phyloP scores from a whole-genome alignment of 345 rosid genomes.

The Syzygium jambos region DNA sequence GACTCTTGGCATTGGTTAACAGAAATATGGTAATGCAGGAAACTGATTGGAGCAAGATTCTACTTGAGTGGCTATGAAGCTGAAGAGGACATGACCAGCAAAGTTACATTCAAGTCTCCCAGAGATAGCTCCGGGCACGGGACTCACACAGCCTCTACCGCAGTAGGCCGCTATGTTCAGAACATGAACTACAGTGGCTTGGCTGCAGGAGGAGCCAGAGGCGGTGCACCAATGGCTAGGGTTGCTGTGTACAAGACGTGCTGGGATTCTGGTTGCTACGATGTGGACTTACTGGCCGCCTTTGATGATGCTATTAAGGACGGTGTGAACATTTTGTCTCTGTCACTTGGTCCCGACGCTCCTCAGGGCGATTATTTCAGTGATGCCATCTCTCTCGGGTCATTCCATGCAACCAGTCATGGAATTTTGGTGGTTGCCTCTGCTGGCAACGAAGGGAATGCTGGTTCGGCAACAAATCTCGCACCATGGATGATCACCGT shows the following conservation, averaged over 20 bases:
- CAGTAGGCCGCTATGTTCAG: conserved; percentile 41
- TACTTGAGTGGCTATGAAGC: conserved; percentile 42
- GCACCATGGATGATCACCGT: conserved; percentile 59
- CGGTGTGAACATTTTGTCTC: conserved; percentile 42
- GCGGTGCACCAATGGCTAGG: conserved; percentile 55
- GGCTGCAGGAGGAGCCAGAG: conserved; percentile 46
- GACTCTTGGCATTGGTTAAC: not conserved
- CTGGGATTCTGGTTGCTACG: conserved; percentile 45
- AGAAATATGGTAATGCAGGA: conserved; percentile 14
- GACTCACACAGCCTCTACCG: conserved; percentile 49
- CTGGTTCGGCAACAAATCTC: conserved; percentile 41
- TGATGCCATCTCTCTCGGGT: conserved; percentile 53
- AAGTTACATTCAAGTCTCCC: conserved; percentile 30
- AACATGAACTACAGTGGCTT: conserved; percentile 35
- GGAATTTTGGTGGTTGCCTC: conserved; percentile 50
- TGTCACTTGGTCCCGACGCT: conserved; percentile 43
- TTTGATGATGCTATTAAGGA: conserved; percentile 52
- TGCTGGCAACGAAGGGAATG: conserved; percentile 38
- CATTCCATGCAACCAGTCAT: conserved; percentile 39
- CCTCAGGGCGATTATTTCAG: conserved; percentile 48
- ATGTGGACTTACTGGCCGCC: conserved; percentile 43
- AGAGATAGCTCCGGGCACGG: conserved; percentile 56
- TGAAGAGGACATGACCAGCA: conserved; percentile 25
- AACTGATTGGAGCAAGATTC: conserved; percentile 50
- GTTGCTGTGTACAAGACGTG: conserved; percentile 51